phyloP scores from a whole-genome alignment of 257 asterid genomes.

The Rubia yunnanensis region DNA sequence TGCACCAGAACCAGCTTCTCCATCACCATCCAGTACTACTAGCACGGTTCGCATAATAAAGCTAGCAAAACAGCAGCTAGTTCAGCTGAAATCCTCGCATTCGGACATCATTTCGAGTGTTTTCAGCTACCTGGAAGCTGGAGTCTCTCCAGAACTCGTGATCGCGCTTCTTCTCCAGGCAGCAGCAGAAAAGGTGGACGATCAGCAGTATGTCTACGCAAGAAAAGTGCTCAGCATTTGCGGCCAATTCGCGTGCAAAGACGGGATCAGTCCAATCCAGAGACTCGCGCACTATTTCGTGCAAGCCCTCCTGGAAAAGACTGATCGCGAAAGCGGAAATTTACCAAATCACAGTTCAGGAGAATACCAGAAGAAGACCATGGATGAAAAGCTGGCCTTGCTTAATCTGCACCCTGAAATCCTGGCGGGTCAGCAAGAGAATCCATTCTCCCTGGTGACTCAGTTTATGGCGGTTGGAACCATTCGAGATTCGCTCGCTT shows the following conservation, averaged over 20 bases:
- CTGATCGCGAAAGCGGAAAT: constrained; percentile 18
- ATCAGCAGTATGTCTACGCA: constrained; percentile 26
- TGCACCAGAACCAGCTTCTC: neutral
- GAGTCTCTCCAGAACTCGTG: constrained; percentile 22
- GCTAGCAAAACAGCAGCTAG: constrained; percentile 4
- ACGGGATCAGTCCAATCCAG: constrained; percentile 20
- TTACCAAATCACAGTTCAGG: neutral
- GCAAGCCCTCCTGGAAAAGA: constrained; percentile 22
- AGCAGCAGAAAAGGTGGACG: constrained; percentile 36
- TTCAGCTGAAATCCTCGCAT: neutral
- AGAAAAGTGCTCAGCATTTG: constrained; percentile 12
- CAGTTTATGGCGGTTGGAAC: constrained; percentile 42
- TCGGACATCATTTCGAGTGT: neutral
- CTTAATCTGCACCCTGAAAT: neutral
- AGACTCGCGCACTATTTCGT: constrained; percentile 22
- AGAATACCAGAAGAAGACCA: neutral
- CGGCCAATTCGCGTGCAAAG: constrained; percentile 13
- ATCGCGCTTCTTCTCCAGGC: constrained; percentile 37
- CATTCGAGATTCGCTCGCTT: constrained; percentile 26
- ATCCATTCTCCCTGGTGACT: constrained; percentile 37
- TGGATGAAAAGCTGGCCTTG: constrained; percentile 4
- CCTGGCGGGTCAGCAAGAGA: constrained; percentile 25
- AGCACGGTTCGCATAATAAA: neutral
- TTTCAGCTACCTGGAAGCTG: neutral
- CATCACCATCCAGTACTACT: neutral